Base-by-base conservation (phyloP, 768 basidiomycete genomes). In the Suillus weaverae region DNA sequence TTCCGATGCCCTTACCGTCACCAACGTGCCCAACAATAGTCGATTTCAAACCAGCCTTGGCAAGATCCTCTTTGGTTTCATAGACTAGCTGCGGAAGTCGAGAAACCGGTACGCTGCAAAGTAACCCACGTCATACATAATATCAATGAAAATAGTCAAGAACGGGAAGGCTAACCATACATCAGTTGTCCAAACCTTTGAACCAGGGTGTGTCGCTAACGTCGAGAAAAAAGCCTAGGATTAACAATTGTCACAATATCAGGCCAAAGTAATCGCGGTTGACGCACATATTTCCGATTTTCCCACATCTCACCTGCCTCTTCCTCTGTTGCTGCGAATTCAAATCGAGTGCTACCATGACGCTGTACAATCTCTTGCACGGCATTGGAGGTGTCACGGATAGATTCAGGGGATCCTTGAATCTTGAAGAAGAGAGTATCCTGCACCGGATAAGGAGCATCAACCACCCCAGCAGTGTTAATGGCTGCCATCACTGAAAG, bases 351-450 rank as follows among this genome's bases (percentile, higher is more conserved):
- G 57, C 92, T 87, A 2, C 87, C 87, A 68, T 96, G 87, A 69
- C 81, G 85, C 69, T 85, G 81, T 26, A 88, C 85, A 33, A 97
- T 86, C 9, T 75, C 70, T 68, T 87, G 80, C 32, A 93, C 84
- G 22, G 81, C 75, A 51, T 84, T 80, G 0, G 90, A 85, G 0
- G 91, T 83, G 48, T 84, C 82, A 4, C 84, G 72, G 38, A 91
- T 85, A 6, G 84, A 82, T 13, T 81, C 75, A 0, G 83, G 78
- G 39, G 91, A 86, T 3, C 94, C 94, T 73, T 95, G 93, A 60
- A 97, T 85, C 74, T 97, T 96, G 83, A 98, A 93, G 79, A 97
- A 94, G 11, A 97, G 83, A 0, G 89, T 89, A 71, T 95, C 93
- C 66, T 83, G 78, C 22, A 87, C 86, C 4, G 89, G 89, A 72